phyloP scores from a whole-genome alignment of 805 yeast genomes.

The Gaillardinia entomophila region DNA sequence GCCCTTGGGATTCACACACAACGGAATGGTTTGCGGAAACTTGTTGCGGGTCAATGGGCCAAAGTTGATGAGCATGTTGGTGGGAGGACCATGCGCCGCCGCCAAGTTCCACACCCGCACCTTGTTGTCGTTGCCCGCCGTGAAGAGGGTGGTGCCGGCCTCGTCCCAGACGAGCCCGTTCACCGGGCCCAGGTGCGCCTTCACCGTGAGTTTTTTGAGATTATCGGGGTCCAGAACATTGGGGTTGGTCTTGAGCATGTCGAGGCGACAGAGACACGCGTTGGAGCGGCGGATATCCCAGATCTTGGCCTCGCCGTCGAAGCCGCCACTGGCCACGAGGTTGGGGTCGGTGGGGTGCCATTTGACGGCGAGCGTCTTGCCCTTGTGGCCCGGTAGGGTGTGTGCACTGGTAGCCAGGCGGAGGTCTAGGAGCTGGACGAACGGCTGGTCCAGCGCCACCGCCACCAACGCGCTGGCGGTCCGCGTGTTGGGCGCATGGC shows the following conservation, averaged over 20 bases:
- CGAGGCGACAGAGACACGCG: constrained; percentile 59
- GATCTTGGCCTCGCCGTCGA: constrained; percentile 70
- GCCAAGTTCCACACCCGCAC: constrained; percentile 72
- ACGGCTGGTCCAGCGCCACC: constrained; percentile 65
- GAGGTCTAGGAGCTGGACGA: constrained; percentile 65
- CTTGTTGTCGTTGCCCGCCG: constrained; percentile 77
- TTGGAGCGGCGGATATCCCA: constrained; percentile 81
- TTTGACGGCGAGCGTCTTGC: constrained; percentile 51
- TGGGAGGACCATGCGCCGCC: constrained; percentile 29
- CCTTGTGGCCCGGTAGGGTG: constrained; percentile 57
- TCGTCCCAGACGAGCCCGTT: constrained; percentile 77
- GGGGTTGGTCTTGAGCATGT: constrained; percentile 43
- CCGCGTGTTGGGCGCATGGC: constrained; percentile 11
- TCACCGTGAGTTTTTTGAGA: constrained; percentile 29
- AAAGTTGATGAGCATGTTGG: constrained; percentile 63
- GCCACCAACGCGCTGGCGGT: constrained; percentile 50
- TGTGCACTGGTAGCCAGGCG: constrained; percentile 71
- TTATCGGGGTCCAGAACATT: constrained; percentile 15
- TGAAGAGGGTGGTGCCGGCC: constrained; percentile 53
- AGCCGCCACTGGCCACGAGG: constrained; percentile 72
- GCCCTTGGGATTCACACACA: constrained; percentile 43
- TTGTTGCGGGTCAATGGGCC: constrained; percentile 74
- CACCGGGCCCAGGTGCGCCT: constrained; percentile 74
- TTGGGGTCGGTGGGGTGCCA: constrained; percentile 69
- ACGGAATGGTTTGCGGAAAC: constrained; percentile 42